These are phyloP conservation scores for Fomes fomentarius DNA, from an alignment of 1,284 basidiomycete genomes.

Conservation along the genomic window DNA sequence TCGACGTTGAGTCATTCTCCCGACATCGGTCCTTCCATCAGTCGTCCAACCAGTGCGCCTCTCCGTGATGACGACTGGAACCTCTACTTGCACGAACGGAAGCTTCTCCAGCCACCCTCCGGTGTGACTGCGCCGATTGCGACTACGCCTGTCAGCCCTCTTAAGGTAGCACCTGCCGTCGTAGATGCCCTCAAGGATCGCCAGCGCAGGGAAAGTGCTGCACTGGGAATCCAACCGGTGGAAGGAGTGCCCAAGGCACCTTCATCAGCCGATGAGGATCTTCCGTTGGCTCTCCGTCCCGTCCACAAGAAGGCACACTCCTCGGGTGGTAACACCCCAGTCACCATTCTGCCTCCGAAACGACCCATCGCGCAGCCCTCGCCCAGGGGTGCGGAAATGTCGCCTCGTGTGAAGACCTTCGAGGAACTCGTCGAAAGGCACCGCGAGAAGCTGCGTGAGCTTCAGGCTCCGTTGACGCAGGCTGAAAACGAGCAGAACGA, in stretches of 20 bases:
- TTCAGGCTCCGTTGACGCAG: conserved; percentile 75
- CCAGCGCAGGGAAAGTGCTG: conserved; percentile 68
- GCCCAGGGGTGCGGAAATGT: conserved; percentile 40
- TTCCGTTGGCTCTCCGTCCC: conserved; percentile 31
- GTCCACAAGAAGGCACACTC: conserved; percentile 39
- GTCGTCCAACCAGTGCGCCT: conserved; percentile 72
- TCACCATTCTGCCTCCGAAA: conserved; percentile 70
- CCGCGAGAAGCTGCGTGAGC: conserved; percentile 72
- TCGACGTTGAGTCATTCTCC: conserved; percentile 54
- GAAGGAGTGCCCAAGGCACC: conserved; percentile 7
- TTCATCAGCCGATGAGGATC: conserved; percentile 25
- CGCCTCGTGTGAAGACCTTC: conserved; percentile 66
- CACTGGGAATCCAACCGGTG: conserved; percentile 37
- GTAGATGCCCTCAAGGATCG: conserved; percentile 71
- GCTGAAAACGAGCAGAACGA: conserved; percentile 74
- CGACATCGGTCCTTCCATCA: conserved; percentile 53
- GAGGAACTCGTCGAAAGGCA: conserved; percentile 84
- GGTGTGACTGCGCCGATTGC: conserved; percentile 75
- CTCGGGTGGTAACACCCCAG: conserved; percentile 49
- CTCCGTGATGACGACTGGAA: conserved; percentile 77
- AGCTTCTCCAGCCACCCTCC: conserved; percentile 79
- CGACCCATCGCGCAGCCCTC: conserved; percentile 39
- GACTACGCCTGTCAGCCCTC: conserved; percentile 53
- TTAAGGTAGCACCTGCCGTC: conserved; percentile 69
- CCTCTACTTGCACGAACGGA: conserved; percentile 76